Percentiles rank a stretch among this genome's conserved stretches.
Conservation (phyloP, 257 asterid genomes). For the Ilex asprella region DNA sequence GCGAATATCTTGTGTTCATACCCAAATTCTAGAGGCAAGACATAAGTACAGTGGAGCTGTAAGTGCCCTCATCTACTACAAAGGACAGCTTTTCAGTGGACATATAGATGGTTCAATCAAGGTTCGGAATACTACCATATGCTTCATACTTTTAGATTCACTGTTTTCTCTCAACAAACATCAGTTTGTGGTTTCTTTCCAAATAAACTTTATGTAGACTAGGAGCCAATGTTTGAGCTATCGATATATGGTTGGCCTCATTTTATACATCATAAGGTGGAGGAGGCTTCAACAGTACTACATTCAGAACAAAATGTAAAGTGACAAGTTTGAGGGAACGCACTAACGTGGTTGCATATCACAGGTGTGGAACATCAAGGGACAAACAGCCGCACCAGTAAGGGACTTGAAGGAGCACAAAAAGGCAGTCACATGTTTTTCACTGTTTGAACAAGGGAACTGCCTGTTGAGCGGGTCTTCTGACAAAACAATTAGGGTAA, state of each 20-base stretch:
- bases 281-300: too few species aligned
- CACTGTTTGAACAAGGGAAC: conserved; percentile 65
- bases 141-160: conserved; percentile 9
- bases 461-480: conserved; percentile 76
- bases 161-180: not conserved
- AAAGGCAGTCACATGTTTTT: conserved; percentile 73
- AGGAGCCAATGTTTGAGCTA: too few species aligned
- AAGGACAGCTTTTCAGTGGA: conserved; percentile 74
- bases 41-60: conserved; percentile 61
- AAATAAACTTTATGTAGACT: too few species aligned
- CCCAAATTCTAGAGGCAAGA: conserved; percentile 68
- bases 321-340: too few species aligned
- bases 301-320: too few species aligned
- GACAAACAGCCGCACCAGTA: conserved; percentile 60
- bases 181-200: not conserved
- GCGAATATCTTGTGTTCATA: conserved; percentile 95
- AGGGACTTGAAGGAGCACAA: conserved; percentile 53
- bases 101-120: conserved; percentile 83
- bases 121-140: conserved; percentile 27
- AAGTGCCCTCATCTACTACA: conserved; percentile 75
- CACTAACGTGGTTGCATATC: conserved; percentile 5
- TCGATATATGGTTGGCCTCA: too few species aligned
- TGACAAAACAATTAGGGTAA: conserved; percentile 81
- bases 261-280: too few species aligned
- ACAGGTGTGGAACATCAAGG: conserved; percentile 84